A percentile compares a stretch with the other conserved stretches of the same genome.
Evolutionary conservation across 2,329 filamentous ascomycete species (phyloP).

Genomic region (Alternaria arbusti): DNA sequence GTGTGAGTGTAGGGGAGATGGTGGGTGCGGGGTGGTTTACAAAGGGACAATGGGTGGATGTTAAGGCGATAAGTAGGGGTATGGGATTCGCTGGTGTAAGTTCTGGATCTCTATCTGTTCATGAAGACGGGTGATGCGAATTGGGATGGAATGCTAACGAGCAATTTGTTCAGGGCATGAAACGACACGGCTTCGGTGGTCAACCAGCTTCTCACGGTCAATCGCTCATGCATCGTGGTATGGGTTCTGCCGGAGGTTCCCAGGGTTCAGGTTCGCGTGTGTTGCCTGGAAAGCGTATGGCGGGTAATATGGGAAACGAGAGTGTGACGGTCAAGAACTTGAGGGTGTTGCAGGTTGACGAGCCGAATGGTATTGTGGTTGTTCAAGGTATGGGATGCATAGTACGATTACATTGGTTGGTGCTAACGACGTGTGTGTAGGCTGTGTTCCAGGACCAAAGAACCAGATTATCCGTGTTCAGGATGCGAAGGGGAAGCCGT

Average conservation of each 20-base stretch:
- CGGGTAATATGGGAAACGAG: slow-evolving; percentile 91
- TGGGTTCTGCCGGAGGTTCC: slow-evolving; percentile 86
- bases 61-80: slow-evolving; percentile 77
- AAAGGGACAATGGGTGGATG: slow-evolving; percentile 88
- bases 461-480: slow-evolving; percentile 83
- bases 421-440: slow-evolving; percentile 42
- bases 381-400: slow-evolving; percentile 69
- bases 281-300: slow-evolving; percentile 96
- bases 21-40: slow-evolving; percentile 91
- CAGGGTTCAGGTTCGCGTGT: slow-evolving; percentile 94
- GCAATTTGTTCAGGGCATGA: slow-evolving; percentile 73
- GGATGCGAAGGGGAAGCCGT: slow-evolving; percentile 88
- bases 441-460: slow-evolving; percentile 84
- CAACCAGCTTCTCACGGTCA: slow-evolving; percentile 95
- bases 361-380: slow-evolving; percentile 84
- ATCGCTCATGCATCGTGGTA: slow-evolving; percentile 89
- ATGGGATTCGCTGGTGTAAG: slow-evolving; percentile 86
- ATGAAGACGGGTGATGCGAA: not conserved
- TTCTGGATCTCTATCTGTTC: slow-evolving; percentile 11
- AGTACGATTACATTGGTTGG: not conserved
- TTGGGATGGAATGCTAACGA: slow-evolving; percentile 7
- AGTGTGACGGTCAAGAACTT: slow-evolving; percentile 90
- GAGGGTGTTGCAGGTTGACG: slow-evolving; percentile 85
- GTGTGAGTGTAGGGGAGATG: slow-evolving; percentile 73
- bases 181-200: slow-evolving; percentile 86